phyloP scores from a whole-genome alignment of 306 rosid species.

The Ceratonia siliqua region DNA sequence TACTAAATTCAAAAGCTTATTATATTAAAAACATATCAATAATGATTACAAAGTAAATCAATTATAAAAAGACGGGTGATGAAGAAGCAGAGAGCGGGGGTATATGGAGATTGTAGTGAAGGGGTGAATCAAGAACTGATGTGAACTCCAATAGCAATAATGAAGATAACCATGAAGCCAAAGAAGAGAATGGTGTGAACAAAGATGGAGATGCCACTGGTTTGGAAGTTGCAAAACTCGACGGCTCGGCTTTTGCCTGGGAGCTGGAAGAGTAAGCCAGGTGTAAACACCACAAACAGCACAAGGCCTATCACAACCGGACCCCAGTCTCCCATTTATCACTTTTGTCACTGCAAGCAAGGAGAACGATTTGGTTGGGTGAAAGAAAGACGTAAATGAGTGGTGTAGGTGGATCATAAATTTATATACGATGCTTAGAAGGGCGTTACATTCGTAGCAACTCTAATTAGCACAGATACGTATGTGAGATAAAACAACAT shows the following conservation, averaged over 20 bases:
- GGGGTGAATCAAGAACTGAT: conserved; percentile 45
- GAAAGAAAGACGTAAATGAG: background rate
- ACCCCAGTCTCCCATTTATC: conserved; percentile 83
- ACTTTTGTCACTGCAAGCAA: background rate
- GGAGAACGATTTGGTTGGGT: too few species aligned
- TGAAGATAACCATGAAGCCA: conserved; percentile 65
- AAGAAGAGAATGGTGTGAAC: conserved; percentile 77
- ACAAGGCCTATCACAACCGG: conserved; percentile 61
- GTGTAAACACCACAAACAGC: conserved; percentile 65
- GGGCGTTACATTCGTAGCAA: background rate
- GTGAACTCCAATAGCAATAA: conserved; percentile 78
- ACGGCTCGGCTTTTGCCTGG: conserved; percentile 67
- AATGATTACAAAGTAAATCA: background rate
- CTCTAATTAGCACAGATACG: background rate
- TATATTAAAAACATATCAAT: background rate
- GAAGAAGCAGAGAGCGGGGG: background rate
- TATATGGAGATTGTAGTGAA: background rate
- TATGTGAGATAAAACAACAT: conserved; percentile 34
- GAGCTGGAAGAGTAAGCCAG: conserved; percentile 74
- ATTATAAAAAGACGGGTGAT: background rate
- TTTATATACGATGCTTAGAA: conserved; percentile 27
- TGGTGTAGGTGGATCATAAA: background rate
- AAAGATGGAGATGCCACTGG: conserved; percentile 69
- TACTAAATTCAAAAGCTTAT: background rate
- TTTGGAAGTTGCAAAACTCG: conserved; percentile 63